Percentiles rank a stretch among this genome's conserved stretches.
phyloP scores from a whole-genome alignment of 345 rosid genomes.

The Acer negundo region DNA sequence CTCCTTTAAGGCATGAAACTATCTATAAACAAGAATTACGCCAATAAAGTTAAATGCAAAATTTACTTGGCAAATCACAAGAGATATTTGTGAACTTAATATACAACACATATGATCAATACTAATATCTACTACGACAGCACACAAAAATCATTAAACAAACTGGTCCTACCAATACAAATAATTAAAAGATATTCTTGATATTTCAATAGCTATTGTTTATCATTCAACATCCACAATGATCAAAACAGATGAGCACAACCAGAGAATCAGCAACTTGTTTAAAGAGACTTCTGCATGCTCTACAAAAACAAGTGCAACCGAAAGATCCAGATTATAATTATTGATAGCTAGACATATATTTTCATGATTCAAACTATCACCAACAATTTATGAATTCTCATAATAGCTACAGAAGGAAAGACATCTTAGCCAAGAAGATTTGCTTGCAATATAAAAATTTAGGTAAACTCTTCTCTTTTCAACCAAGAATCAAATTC shows the following conservation, averaged over 20 bases:
- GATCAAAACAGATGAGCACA: conserved; percentile 1
- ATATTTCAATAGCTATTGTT: not conserved
- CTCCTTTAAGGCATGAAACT: conserved; percentile 96
- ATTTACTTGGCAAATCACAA: not conserved
- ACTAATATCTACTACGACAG: not conserved
- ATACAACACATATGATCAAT: not conserved
- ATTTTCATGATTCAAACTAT: not conserved
- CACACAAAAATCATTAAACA: not conserved
- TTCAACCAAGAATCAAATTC: not conserved
- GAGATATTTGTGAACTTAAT: not conserved
- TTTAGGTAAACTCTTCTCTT: not conserved
- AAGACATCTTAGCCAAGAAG: not conserved
- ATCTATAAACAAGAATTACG: conserved; percentile 51
- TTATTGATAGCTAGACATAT: not conserved
- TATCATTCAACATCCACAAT: not conserved
- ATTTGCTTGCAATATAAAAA: not conserved
- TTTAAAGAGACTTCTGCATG: not conserved
- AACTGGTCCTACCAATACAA: not conserved
- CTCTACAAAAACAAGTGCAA: not conserved
- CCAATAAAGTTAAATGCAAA: conserved; percentile 11
- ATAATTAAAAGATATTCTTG: not conserved
- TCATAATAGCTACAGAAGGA: not conserved
- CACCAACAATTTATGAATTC: not conserved
- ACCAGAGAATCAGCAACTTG: not conserved
- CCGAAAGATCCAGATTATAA: not conserved